A percentile compares a stretch with the other conserved stretches of the same genome.
These are phyloP conservation scores for Sclerotinia sclerotiorum DNA, from an alignment of 2,329 filamentous ascomycete genomes.

Conservation along the genomic window DNA sequence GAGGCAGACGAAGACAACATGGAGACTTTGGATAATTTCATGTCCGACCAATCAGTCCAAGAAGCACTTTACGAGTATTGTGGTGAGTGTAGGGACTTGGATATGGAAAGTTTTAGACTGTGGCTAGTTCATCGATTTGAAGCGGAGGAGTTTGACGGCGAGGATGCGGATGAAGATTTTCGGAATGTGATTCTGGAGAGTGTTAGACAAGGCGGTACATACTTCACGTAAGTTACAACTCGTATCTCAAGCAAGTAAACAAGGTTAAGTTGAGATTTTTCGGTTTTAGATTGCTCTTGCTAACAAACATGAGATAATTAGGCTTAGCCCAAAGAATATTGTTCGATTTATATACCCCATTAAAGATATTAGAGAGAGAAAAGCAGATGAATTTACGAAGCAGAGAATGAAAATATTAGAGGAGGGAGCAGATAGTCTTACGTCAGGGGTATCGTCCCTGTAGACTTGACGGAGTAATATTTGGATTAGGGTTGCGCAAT, in stretches of 20 bases:
- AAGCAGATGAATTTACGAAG: not conserved
- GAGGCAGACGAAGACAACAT: not conserved
- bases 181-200: not conserved
- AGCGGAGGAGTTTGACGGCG: not conserved
- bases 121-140: slow-evolving; percentile 11
- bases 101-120: not conserved
- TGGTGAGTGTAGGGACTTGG: slow-evolving; percentile 6
- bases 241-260: not conserved
- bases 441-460: too few species aligned
- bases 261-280: not conserved
- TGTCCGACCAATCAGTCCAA: slow-evolving; percentile 5
- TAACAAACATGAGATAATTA: not conserved
- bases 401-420: slow-evolving; percentile 2
- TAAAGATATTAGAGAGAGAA: not conserved
- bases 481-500: not conserved
- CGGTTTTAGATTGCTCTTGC: not conserved
- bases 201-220: not conserved
- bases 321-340: slow-evolving; percentile 7
- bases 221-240: slow-evolving; percentile 8
- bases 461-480: not conserved
- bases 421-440: not conserved
- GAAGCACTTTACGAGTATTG: not conserved
- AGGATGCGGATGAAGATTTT: not conserved
- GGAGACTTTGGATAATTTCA: slow-evolving; percentile 7
- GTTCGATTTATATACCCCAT: slow-evolving; percentile 7